These are phyloP conservation scores for Tetrastigma voinierianum DNA, from an alignment of 164 flowering plant genomes.

Conservation along the genomic window DNA sequence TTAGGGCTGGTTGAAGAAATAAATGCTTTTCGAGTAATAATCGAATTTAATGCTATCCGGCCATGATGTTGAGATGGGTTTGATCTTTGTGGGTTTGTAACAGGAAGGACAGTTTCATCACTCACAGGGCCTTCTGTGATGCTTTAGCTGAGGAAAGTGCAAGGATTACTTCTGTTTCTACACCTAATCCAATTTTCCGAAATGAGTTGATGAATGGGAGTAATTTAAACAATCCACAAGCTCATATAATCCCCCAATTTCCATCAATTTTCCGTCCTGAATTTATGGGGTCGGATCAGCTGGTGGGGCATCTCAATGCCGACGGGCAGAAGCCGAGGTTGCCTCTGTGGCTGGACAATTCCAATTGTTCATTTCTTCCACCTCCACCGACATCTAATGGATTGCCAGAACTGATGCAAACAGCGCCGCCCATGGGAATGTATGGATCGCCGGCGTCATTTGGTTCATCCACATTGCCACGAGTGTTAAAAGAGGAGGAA, in stretches of 20 bases:
- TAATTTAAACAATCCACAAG: conserved; percentile 13
- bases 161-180: conserved; percentile 27
- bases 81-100: background rate
- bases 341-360: conserved; percentile 46
- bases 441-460: conserved; percentile 21
- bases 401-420: conserved; percentile 26
- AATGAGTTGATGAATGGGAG: conserved; percentile 8
- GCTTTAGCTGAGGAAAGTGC: conserved; percentile 62
- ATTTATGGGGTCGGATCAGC: conserved; percentile 1
- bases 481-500: conserved; percentile 26
- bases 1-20: conserved; percentile 14
- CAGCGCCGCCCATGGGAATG: conserved; percentile 22
- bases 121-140: conserved; percentile 77
- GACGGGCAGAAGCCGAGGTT: conserved; percentile 36
- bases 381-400: conserved; percentile 16
- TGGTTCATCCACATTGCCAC: conserved; percentile 14
- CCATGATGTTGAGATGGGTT: background rate
- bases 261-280: conserved; percentile 15
- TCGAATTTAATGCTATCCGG: conserved; percentile 16
- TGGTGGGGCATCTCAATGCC: background rate
- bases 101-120: conserved; percentile 85
- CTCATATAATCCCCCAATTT: conserved; percentile 15
- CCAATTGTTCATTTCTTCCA: conserved; percentile 32
- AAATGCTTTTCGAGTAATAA: conserved; percentile 16
- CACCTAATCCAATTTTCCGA: conserved; percentile 21